These are phyloP conservation scores for Catunica adiposa DNA, from an alignment of 2,329 filamentous ascomycete species.

Conservation along the genomic window DNA sequence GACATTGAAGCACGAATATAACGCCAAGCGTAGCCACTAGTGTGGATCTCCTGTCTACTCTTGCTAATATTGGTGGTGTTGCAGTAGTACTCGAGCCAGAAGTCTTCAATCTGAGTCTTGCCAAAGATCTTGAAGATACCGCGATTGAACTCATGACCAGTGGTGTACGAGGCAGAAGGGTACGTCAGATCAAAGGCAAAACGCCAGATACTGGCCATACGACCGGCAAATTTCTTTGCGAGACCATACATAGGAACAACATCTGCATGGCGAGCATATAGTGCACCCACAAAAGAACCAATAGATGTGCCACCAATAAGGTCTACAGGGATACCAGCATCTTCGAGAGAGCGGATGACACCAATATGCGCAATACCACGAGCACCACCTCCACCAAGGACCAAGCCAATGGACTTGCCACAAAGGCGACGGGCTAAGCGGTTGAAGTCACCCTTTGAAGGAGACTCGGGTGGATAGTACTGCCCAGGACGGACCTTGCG, in stretches of 20 bases:
- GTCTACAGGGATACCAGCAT: slow-evolving; percentile 90
- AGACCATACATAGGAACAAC: slow-evolving; percentile 93
- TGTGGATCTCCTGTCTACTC: slow-evolving; percentile 80
- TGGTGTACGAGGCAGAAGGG: slow-evolving; percentile 91
- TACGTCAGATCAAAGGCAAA: slow-evolving; percentile 94
- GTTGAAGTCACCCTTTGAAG: slow-evolving; percentile 94
- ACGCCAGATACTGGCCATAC: slow-evolving; percentile 99
- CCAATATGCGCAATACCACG: slow-evolving; percentile 85
- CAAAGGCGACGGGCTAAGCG: slow-evolving; percentile 76
- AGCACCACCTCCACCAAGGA: slow-evolving; percentile 85
- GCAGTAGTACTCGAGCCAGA: slow-evolving; percentile 98
- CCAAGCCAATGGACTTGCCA: slow-evolving; percentile 85
- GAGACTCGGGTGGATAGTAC: slow-evolving; percentile 77
- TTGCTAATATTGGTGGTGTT: slow-evolving; percentile 99
- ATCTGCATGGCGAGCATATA: slow-evolving; percentile 92
- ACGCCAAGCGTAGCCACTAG: slow-evolving; percentile 90
- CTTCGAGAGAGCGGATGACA: slow-evolving; percentile 86
- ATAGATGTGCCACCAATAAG: slow-evolving; percentile 93
- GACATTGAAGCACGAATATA: slow-evolving; percentile 97
- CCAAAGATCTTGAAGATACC: slow-evolving; percentile 98
- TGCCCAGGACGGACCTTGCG: slow-evolving; percentile 76
- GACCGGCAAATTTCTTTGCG: slow-evolving; percentile 90
- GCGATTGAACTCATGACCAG: slow-evolving; percentile 95
- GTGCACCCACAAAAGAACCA: slow-evolving; percentile 80
- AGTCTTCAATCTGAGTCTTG: slow-evolving; percentile 93